Percentiles rank a stretch among this genome's conserved stretches.
Conservation (phyloP, 2,329 filamentous ascomycete genomes). For the Nannizziopsis arthrosporioides region DNA sequence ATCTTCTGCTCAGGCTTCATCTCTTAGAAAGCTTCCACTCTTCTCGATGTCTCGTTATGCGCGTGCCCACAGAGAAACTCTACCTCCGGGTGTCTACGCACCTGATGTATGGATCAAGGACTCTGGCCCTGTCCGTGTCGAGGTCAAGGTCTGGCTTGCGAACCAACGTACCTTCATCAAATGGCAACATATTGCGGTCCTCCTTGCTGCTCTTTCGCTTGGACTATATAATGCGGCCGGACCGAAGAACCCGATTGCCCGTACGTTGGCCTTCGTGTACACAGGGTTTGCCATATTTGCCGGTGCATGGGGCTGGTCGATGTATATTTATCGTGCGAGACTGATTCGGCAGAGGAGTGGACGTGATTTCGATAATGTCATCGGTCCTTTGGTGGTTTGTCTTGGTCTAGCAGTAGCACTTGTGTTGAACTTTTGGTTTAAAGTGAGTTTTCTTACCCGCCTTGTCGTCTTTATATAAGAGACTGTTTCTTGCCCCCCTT, state of each 20-base stretch:
- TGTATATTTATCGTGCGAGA: slow-evolving; percentile 61
- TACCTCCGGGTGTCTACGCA: slow-evolving; percentile 80
- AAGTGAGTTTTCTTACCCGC: slow-evolving; percentile 33
- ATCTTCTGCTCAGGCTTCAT: slow-evolving; percentile 16
- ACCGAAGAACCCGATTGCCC: slow-evolving; percentile 58
- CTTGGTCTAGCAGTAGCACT: slow-evolving; percentile 65
- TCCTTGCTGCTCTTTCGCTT: slow-evolving; percentile 73
- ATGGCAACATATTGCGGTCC: slow-evolving; percentile 89
- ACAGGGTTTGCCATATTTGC: slow-evolving; percentile 71
- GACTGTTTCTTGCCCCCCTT: neutral
- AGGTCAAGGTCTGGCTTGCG: slow-evolving; percentile 96
- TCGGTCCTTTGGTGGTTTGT: slow-evolving; percentile 75
- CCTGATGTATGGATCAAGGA: slow-evolving; percentile 90
- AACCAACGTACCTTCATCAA: slow-evolving; percentile 98
- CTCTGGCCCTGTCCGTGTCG: slow-evolving; percentile 76
- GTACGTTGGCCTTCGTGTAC: slow-evolving; percentile 70
- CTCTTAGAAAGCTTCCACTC: slow-evolving; percentile 61
- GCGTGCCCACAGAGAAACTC: slow-evolving; percentile 40
- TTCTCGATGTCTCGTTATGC: slow-evolving; percentile 75
- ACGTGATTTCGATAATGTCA: slow-evolving; percentile 81
- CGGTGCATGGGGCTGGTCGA: slow-evolving; percentile 74
- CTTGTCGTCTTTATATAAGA: neutral
- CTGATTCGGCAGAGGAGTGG: slow-evolving; percentile 80
- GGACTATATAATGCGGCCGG: slow-evolving; percentile 83
- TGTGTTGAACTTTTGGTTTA: slow-evolving; percentile 78